Conservation (phyloP, 495 filamentous ascomycete species). For the Podospora pseudopauciseta region DNA sequence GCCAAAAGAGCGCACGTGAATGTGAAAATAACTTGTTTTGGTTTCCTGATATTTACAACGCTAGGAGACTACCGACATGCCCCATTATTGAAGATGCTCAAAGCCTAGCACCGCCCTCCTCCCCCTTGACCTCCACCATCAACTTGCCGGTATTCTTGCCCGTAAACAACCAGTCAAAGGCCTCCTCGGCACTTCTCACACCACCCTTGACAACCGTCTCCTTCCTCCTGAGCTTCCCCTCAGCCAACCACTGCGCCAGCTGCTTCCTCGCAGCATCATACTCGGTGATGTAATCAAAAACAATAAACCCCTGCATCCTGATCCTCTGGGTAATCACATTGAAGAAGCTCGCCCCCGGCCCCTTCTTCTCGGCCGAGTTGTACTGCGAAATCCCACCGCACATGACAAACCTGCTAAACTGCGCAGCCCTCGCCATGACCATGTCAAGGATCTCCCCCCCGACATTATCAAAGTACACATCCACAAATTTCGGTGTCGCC, state of each 20-base stretch:
- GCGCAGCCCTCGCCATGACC: slow-evolving; percentile 54
- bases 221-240: slow-evolving; percentile 54
- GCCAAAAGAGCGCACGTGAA: no score
- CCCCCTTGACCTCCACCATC: slow-evolving; percentile 32
- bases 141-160: slow-evolving; percentile 52
- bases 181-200: slow-evolving; percentile 48
- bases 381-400: slow-evolving; percentile 53
- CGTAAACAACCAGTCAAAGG: slow-evolving; percentile 50
- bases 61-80: no score
- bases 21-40: no score
- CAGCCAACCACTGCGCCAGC: slow-evolving; percentile 48
- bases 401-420: slow-evolving; percentile 55
- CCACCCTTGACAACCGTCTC: slow-evolving; percentile 56
- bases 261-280: slow-evolving; percentile 41
- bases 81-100: no score
- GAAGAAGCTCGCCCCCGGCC: slow-evolving; percentile 33
- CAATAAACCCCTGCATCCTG: slow-evolving; percentile 60
- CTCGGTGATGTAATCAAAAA: slow-evolving; percentile 49
- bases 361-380: slow-evolving; percentile 33
- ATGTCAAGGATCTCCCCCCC: slow-evolving; percentile 63
- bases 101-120: slow-evolving; percentile 13
- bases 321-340: slow-evolving; percentile 38
- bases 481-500: slow-evolving; percentile 58
- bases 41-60: no score
- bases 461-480: slow-evolving; percentile 69